A percentile compares a stretch with the other conserved stretches of the same genome.
Evolutionary conservation across 495 filamentous ascomycete species (phyloP).

Genomic region (Sordaria brevicollis): DNA sequence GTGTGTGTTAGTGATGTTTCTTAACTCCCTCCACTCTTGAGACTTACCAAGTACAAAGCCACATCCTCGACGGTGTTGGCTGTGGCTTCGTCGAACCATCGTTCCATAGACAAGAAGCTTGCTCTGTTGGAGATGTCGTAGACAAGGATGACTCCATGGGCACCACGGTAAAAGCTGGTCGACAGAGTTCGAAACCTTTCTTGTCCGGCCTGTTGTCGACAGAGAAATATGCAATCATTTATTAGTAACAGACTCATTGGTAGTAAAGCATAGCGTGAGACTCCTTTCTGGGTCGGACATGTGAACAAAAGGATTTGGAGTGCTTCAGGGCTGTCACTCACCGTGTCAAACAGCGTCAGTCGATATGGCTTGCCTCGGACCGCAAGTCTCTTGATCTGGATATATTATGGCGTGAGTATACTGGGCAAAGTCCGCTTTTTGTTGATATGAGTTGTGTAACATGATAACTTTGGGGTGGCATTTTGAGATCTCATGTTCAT

Average conservation of each 20-base stretch:
- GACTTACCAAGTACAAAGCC: slow-evolving; percentile 40
- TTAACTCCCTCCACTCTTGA: not conserved
- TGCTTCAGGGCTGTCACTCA: slow-evolving; percentile 14
- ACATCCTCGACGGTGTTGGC: slow-evolving; percentile 40
- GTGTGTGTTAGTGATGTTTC: not conserved
- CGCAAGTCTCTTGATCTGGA: slow-evolving; percentile 34
- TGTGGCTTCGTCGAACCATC: slow-evolving; percentile 50
- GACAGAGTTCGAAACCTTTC: slow-evolving; percentile 52
- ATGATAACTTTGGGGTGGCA: not conserved
- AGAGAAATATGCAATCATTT: not conserved
- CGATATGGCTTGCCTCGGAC: slow-evolving; percentile 45
- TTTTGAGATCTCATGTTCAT: not conserved
- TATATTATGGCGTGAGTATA: not conserved
- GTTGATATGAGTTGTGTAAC: not conserved
- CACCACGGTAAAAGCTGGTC: slow-evolving; percentile 50
- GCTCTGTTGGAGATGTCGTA: slow-evolving; percentile 49
- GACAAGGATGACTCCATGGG: slow-evolving; percentile 48
- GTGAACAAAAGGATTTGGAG: not conserved
- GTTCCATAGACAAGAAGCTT: slow-evolving; percentile 45
- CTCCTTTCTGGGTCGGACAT: not conserved
- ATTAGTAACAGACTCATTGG: not conserved
- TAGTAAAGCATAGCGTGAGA: not conserved
- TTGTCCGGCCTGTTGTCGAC: slow-evolving; percentile 32
- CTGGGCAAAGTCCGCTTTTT: not conserved
- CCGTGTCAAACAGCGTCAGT: slow-evolving; percentile 49